Base-by-base conservation (phyloP, 1,284 basidiomycete genomes). In the Pterulicium gracile region DNA sequence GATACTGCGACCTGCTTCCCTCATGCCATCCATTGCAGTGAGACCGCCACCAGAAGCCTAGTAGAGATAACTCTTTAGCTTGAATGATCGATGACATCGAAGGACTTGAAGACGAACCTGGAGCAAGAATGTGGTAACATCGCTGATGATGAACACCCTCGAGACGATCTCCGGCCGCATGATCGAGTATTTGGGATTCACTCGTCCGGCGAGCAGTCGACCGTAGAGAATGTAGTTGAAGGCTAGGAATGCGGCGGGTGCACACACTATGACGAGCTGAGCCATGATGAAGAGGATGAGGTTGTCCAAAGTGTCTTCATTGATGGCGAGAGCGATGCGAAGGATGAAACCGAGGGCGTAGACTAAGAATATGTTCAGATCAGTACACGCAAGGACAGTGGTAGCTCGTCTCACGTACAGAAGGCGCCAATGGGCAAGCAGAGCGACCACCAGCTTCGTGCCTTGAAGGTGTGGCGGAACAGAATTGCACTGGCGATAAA, bases 71-170 rank as follows among this genome's bases (percentile, higher is more conserved):
- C 24, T 18, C 39, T 21, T 36, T 2, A n/a, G n/a, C 46, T 13
- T 13, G 34, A n/a, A n/a, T n/a, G 18, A n/a, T 39, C 24, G 15
- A 42, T 24, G 24, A 14, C n/a, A n/a, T n/a, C n/a, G n/a, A n/a
- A n/a, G n/a, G n/a, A n/a, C n/a, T n/a, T 17, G 46, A 40, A 34
- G 44, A 52, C 36, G 34, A 47, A 58, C 65, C 61, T 75, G 66
- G 24, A 72, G 59, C 14, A 66, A 49, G 51, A 71, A 65, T 0
- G 68, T 70, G 40, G 59, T 48, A 24, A 69, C 49, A 49, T 57
- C 71, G 56, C 48, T 62, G 47, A 48, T 34, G 46, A 55, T 44
- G 34, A 56, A 61, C 54, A 51, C 57, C 19, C 24, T 41, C 1
- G 54, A 52, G 0, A 56, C 51, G 20, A 46, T 55, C 20, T 52